Conservation (phyloP, 768 basidiomycete species). For the Leccinum imitatum region DNA sequence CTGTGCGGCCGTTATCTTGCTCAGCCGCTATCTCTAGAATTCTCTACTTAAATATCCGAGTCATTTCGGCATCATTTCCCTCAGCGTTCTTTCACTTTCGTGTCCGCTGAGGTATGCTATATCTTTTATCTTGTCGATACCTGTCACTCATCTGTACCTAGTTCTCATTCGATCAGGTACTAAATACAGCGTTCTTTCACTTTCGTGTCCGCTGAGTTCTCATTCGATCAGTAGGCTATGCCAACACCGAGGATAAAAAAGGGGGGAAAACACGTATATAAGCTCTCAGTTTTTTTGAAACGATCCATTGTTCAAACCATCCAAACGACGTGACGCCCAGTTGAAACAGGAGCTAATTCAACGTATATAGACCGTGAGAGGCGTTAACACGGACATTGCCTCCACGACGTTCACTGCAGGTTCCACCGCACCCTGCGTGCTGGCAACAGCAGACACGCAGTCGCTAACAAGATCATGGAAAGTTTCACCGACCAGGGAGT, state of each 20-base stretch:
- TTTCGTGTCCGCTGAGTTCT: too few species aligned
- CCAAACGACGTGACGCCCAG: background rate
- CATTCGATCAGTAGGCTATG: too few species aligned
- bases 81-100: too few species aligned
- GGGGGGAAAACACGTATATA: background rate
- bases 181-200: too few species aligned
- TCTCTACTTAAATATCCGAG: too few species aligned
- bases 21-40: too few species aligned
- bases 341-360: conserved; percentile 19
- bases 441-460: conserved; percentile 23
- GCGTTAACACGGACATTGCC: conserved; percentile 21
- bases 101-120: too few species aligned
- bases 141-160: too few species aligned
- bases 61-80: too few species aligned
- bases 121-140: too few species aligned
- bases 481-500: conserved; percentile 27
- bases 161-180: too few species aligned
- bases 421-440: conserved; percentile 20
- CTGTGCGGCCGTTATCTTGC: too few species aligned
- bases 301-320: background rate
- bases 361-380: conserved; percentile 30
- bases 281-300: background rate
- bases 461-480: conserved; percentile 24
- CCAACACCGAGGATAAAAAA: background rate
- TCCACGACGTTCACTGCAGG: conserved; percentile 20